Evolutionary conservation across 257 asterid species (phyloP).

Genomic region (Primulina huaijiensis): DNA sequence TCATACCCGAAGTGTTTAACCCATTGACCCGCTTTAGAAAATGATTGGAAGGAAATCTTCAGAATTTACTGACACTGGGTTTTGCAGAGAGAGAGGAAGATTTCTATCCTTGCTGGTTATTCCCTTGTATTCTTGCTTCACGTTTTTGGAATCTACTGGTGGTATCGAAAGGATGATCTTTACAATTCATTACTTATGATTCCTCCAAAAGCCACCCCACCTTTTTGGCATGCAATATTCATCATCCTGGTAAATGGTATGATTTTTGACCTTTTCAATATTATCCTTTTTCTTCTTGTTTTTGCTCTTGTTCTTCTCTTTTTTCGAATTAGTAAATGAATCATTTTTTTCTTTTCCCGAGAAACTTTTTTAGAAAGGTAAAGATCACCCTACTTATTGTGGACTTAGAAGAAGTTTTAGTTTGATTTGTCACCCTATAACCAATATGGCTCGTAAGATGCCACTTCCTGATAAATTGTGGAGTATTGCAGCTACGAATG

Average conservation of each 20-base stretch:
- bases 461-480: not conserved
- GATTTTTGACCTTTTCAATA: constrained; percentile 17
- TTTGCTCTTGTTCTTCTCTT: not conserved
- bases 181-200: constrained; percentile 61
- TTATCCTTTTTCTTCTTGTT: constrained; percentile 5
- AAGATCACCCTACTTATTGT: not conserved
- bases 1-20: not conserved
- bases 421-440: not conserved
- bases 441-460: not conserved
- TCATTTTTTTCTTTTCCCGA: not conserved
- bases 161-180: constrained; percentile 59
- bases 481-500: not conserved
- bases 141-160: constrained; percentile 67
- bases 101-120: constrained; percentile 54
- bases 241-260: constrained; percentile 71
- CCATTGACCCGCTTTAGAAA: not conserved
- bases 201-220: constrained; percentile 77
- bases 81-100: constrained; percentile 78
- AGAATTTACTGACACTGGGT: constrained; percentile 9
- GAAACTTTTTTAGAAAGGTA: too few relatives aligned
- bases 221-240: constrained; percentile 84
- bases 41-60: not conserved
- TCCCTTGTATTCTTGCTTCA: constrained; percentile 57
- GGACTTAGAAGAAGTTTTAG: not conserved
- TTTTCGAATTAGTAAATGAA: not conserved